phyloP scores from a whole-genome alignment of 257 asterid genomes.

The Avicennia marina region DNA sequence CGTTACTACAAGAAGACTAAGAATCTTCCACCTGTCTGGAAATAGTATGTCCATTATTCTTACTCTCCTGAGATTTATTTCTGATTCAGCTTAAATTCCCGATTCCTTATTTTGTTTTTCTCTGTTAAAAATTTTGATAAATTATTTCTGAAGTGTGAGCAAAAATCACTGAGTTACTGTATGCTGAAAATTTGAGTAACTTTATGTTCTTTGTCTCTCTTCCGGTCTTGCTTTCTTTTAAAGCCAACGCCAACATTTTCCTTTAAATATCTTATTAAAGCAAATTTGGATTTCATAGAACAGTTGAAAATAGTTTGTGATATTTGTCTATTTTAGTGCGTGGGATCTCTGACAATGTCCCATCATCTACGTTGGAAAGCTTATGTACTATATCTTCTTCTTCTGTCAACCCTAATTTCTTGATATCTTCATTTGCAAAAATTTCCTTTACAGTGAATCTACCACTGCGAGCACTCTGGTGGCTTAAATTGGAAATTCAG shows the following conservation, averaged over 20 bases:
- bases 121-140: not conserved
- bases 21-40: slow-evolving; percentile 58
- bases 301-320: not conserved
- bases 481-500: slow-evolving; percentile 22
- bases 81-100: not conserved
- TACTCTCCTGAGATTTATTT: not conserved
- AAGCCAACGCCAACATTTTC: no score
- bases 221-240: not conserved
- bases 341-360: not conserved
- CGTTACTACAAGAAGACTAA: slow-evolving; percentile 52
- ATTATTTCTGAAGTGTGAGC: not conserved
- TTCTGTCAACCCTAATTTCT: not conserved
- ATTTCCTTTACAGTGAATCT: slow-evolving; percentile 34
- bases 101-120: not conserved
- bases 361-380: not conserved
- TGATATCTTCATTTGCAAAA: not conserved
- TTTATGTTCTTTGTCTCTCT: not conserved
- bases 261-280: no score
- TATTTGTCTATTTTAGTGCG: not conserved
- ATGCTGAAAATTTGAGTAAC: not conserved
- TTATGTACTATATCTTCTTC: not conserved
- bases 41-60: slow-evolving; percentile 28
- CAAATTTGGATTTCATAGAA: not conserved
- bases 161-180: not conserved
- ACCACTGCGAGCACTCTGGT: slow-evolving; percentile 50